phyloP scores from a whole-genome alignment of 331 rosid genomes.

The Rhamnella rubrinervis region DNA sequence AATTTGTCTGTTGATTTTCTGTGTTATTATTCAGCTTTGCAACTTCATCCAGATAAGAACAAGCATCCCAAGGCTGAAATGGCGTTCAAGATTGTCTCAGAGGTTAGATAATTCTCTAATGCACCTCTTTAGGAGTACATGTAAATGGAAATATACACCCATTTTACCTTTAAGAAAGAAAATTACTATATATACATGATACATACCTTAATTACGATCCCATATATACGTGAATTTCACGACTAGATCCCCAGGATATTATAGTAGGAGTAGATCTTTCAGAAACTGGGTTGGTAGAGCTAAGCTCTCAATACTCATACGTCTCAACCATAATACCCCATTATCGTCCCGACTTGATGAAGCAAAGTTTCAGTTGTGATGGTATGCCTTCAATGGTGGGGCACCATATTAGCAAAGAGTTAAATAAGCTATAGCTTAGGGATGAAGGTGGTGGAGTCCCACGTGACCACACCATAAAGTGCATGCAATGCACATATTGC shows the following conservation, averaged over 20 bases:
- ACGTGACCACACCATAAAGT: conserved; percentile 20
- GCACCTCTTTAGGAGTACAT: no score
- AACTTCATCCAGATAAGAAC: conserved; percentile 96
- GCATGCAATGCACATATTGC: not conserved
- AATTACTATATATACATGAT: no score
- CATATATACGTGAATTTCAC: no score
- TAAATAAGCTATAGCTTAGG: not conserved
- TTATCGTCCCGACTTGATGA: not conserved
- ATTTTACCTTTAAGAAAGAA: no score
- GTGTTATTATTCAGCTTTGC: conserved; percentile 57
- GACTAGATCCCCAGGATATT: no score
- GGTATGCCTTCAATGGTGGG: not conserved
- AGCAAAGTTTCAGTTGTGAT: not conserved
- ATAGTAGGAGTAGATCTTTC: no score
- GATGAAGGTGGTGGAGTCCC: conserved; percentile 12
- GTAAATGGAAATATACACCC: no score
- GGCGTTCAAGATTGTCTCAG: conserved; percentile 87
- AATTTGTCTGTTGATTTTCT: conserved; percentile 1
- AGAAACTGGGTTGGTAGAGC: no score
- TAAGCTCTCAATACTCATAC: no score
- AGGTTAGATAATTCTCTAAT: conserved; percentile 50
- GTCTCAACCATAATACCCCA: no score
- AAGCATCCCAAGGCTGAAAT: conserved; percentile 79
- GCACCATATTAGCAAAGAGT: not conserved
- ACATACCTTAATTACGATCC: no score